Conservation (phyloP, 2,329 filamentous ascomycete species). For the Fusarium denticulatum region DNA sequence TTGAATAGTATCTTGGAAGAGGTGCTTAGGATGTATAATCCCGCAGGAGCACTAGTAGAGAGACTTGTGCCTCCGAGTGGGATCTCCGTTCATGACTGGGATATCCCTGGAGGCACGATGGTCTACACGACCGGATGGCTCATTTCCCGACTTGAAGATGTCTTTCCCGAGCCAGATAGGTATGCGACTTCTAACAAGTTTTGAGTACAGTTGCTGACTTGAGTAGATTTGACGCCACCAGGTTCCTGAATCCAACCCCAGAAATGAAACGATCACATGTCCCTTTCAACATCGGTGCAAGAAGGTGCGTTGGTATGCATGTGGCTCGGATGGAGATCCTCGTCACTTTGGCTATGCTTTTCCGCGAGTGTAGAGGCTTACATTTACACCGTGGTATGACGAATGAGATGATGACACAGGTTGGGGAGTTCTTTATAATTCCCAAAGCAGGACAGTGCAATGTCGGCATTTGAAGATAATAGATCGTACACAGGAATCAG, state of each 20-base stretch:
- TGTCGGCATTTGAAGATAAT: fast-evolving
- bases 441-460: background rate
- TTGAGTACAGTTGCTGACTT: fast-evolving
- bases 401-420: background rate
- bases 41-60: background rate
- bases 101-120: background rate
- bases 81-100: background rate
- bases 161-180: background rate
- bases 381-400: background rate
- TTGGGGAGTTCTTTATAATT: background rate
- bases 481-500: background rate
- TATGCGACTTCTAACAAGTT: fast-evolving
- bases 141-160: background rate
- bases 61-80: background rate
- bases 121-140: conserved; percentile 15
- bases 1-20: conserved; percentile 4
- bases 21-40: background rate
- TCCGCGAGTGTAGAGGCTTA: background rate
- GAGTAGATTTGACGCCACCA: background rate
- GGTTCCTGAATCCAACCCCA: background rate
- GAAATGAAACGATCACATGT: conserved; percentile 4
- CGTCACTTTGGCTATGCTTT: background rate
- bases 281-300: background rate
- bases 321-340: conserved; percentile 14
- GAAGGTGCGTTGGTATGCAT: conserved; percentile 9